Percentiles rank a stretch among this genome's conserved stretches.
Evolutionary conservation across 805 yeast genomes (phyloP).

Genomic region (Tetrapisispora fleetii): DNA sequence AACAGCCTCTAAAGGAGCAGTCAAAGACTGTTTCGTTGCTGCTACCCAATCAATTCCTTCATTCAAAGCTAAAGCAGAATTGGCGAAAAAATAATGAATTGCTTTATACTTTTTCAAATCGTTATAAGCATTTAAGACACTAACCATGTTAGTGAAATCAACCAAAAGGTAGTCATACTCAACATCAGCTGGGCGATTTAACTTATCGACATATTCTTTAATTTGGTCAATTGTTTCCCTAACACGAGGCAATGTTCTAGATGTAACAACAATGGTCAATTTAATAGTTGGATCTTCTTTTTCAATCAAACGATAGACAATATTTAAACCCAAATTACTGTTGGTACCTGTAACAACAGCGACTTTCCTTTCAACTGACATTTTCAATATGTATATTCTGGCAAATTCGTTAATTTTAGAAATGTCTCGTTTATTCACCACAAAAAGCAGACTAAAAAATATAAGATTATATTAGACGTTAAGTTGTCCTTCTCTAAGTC

Average conservation of each 20-base stretch:
- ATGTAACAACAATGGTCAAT: constrained; percentile 76
- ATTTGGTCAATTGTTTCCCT: constrained; percentile 60
- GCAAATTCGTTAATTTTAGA: too few relatives aligned
- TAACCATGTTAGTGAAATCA: constrained; percentile 87
- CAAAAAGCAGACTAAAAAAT: too few relatives aligned
- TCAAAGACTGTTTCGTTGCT: constrained; percentile 58
- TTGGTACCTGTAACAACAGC: constrained; percentile 41
- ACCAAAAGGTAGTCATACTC: constrained; percentile 83
- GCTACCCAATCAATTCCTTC: constrained; percentile 79
- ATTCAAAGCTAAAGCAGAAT: constrained; percentile 85
- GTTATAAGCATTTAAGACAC: constrained; percentile 62
- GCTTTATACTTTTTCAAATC: constrained; percentile 60
- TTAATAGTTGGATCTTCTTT: constrained; percentile 42
- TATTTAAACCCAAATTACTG: constrained; percentile 74
- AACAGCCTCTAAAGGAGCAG: constrained; percentile 69
- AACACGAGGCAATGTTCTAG: constrained; percentile 79
- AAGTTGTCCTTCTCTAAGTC: too few relatives aligned
- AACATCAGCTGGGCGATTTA: constrained; percentile 43
- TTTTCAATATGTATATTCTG: not conserved
- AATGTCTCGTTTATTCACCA: too few relatives aligned
- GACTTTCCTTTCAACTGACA: constrained; percentile 23
- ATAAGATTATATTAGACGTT: too few relatives aligned
- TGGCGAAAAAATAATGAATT: constrained; percentile 72
- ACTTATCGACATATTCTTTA: constrained; percentile 34
- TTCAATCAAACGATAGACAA: constrained; percentile 70